These are phyloP conservation scores for Fusarium globosum DNA, from an alignment of 2,329 filamentous ascomycete genomes.

Conservation along the genomic window DNA sequence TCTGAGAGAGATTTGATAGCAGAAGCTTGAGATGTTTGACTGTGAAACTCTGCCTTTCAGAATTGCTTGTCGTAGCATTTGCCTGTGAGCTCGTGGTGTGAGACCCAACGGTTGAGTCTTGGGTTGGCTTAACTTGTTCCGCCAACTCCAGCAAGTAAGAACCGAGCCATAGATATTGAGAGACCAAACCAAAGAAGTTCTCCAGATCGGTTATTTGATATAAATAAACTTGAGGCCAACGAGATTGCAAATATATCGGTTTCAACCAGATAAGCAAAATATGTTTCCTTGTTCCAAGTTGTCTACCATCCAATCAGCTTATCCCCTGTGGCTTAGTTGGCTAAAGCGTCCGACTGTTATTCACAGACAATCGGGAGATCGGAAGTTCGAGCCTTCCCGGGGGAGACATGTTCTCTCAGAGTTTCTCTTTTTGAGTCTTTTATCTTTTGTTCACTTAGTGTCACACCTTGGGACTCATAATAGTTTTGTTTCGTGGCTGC, in stretches of 20 bases:
- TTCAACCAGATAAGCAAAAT: accelerated
- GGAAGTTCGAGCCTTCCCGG: conserved; percentile 48
- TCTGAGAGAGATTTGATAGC: not conserved
- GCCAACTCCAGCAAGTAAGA: not conserved
- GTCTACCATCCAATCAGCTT: conserved; percentile 19
- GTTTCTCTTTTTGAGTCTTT: not conserved
- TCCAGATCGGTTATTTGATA: not conserved
- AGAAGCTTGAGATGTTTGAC: not conserved
- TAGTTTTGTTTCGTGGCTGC: not conserved
- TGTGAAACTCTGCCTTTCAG: not conserved
- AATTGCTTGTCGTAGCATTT: not conserved
- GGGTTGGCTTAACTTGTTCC: not conserved
- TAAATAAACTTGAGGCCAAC: not conserved
- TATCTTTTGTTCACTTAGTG: not conserved
- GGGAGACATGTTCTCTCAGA: conserved; percentile 24
- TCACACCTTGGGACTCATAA: not conserved
- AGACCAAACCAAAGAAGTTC: not conserved
- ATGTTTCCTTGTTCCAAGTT: accelerated
- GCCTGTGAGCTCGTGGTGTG: not conserved
- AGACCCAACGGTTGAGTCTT: not conserved
- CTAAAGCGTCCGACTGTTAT: conserved; percentile 43
- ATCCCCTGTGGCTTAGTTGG: conserved; percentile 43
- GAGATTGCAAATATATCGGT: not conserved
- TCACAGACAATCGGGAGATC: conserved; percentile 45
- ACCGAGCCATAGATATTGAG: not conserved